phyloP scores from a whole-genome alignment of 805 yeast species.

The Metschnikowia picachoensis region DNA sequence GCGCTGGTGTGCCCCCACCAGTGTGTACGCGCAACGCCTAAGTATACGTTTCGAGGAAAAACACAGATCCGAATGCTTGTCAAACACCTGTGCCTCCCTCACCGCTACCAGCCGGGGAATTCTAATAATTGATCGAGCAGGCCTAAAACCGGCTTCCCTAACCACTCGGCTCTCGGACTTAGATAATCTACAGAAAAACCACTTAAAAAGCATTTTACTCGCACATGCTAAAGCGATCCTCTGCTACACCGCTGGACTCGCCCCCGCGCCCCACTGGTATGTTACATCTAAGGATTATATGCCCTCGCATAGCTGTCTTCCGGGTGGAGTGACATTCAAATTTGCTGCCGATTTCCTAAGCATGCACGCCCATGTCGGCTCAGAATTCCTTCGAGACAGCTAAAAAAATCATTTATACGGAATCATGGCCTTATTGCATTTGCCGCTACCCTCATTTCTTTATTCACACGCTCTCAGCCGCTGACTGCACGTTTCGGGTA shows the following conservation, averaged over 20 bases:
- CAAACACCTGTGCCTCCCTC: constrained; percentile 5
- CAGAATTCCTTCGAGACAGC: too few relatives aligned
- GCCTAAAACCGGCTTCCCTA: neutral
- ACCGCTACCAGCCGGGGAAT: constrained; percentile 2
- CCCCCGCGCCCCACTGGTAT: constrained; percentile 4
- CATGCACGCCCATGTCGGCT: too few relatives aligned
- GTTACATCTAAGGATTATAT: neutral
- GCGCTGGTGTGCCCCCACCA: neutral
- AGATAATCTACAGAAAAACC: neutral
- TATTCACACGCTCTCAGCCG: too few relatives aligned
- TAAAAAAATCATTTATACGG: too few relatives aligned
- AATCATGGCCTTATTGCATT: too few relatives aligned
- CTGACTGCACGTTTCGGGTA: too few relatives aligned
- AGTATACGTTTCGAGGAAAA: neutral
- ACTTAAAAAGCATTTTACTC: neutral
- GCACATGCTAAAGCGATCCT: constrained; percentile 7
- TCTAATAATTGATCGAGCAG: neutral
- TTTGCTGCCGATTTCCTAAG: too few relatives aligned
- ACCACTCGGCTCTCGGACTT: neutral
- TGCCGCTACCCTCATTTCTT: too few relatives aligned
- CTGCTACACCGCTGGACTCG: constrained; percentile 6
- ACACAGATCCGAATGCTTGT: neutral
- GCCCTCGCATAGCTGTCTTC: neutral
- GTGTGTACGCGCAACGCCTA: too few relatives aligned
- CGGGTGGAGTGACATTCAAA: neutral